Percentiles rank a stretch among this genome's conserved stretches.
phyloP scores from a whole-genome alignment of 1,139 yeast species.

The Geotrichum citri-aurantii region DNA sequence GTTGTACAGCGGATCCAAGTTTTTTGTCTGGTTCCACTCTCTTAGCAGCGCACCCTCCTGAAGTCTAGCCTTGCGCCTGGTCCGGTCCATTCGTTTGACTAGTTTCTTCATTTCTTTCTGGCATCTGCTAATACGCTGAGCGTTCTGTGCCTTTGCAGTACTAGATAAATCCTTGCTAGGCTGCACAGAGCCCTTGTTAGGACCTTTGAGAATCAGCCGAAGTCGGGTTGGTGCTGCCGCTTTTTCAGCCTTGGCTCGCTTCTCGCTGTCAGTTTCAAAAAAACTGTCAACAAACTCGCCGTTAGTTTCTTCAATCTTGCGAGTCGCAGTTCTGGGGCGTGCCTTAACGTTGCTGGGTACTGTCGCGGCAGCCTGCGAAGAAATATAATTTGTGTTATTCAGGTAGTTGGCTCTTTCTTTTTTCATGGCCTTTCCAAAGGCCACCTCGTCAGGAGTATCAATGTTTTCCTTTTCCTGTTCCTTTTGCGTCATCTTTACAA shows the following conservation, averaged over 20 bases:
- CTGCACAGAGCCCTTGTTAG: not conserved
- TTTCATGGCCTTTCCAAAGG: conserved; percentile 66
- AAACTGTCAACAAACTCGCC: not conserved
- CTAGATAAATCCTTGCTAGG: not conserved
- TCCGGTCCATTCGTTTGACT: conserved; percentile 25
- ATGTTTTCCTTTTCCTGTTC: conserved; percentile 46
- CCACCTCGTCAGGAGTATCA: conserved; percentile 66
- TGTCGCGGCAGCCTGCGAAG: not conserved
- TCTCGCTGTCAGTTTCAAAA: not conserved
- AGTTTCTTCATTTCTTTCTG: conserved; percentile 26
- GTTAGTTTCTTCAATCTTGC: conserved; percentile 4
- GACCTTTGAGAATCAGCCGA: conserved; percentile 10
- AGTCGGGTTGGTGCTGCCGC: conserved; percentile 5
- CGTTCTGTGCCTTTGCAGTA: conserved; percentile 1
- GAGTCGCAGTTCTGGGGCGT: not conserved
- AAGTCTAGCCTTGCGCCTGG: conserved; percentile 24
- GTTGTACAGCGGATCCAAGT: conserved; percentile 32
- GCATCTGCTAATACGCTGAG: conserved; percentile 10
- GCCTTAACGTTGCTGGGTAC: not conserved
- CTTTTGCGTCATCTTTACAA: conserved; percentile 39
- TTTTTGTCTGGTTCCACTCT: conserved; percentile 30
- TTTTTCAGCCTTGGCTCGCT: not conserved
- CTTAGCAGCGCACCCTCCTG: conserved; percentile 27
- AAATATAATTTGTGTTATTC: conserved; percentile 23
- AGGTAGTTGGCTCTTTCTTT: conserved; percentile 55